Conservation (phyloP, 2,329 filamentous ascomycete genomes). For the Catunica adiposa region DNA sequence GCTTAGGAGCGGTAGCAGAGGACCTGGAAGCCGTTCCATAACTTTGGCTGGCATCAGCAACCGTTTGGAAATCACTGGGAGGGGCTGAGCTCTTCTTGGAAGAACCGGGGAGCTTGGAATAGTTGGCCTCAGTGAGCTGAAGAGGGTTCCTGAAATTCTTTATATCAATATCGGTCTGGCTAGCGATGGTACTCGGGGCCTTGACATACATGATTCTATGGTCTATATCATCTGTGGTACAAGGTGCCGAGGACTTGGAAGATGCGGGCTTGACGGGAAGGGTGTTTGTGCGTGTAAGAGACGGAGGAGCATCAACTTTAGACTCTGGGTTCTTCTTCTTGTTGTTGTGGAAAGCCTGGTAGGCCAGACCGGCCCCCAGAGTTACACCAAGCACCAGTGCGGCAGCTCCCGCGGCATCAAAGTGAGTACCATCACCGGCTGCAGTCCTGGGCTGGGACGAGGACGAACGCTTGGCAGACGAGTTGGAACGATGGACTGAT, state of each 20-base stretch:
- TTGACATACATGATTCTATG: slow-evolving; percentile 2
- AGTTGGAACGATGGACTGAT: background rate
- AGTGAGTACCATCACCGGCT: slow-evolving; percentile 8
- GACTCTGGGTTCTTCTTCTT: slow-evolving; percentile 1
- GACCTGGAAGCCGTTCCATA: background rate
- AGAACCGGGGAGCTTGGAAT: background rate
- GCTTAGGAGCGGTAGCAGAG: background rate
- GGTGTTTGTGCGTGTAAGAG: background rate
- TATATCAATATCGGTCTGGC: slow-evolving; percentile 2
- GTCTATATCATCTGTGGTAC: background rate
- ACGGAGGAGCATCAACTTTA: background rate
- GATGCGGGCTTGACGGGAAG: background rate
- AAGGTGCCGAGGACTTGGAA: slow-evolving; percentile 10
- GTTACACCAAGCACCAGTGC: slow-evolving; percentile 14
- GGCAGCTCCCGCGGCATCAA: slow-evolving; percentile 9
- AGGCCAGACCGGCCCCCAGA: slow-evolving; percentile 15
- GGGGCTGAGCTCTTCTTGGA: background rate
- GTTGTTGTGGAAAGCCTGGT: slow-evolving; percentile 12
- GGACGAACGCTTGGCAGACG: slow-evolving; percentile 5
- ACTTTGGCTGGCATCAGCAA: slow-evolving; percentile 9
- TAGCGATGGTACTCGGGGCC: slow-evolving; percentile 7
- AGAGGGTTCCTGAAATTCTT: background rate
- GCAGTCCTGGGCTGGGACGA: slow-evolving; percentile 1
- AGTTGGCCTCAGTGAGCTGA: background rate
- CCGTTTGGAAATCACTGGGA: slow-evolving; percentile 5